Evolutionary conservation across 164 flowering plant genomes (phyloP), one percentile per base, ranked within the genome.

Genomic region (Aristolochia californica): DNA sequence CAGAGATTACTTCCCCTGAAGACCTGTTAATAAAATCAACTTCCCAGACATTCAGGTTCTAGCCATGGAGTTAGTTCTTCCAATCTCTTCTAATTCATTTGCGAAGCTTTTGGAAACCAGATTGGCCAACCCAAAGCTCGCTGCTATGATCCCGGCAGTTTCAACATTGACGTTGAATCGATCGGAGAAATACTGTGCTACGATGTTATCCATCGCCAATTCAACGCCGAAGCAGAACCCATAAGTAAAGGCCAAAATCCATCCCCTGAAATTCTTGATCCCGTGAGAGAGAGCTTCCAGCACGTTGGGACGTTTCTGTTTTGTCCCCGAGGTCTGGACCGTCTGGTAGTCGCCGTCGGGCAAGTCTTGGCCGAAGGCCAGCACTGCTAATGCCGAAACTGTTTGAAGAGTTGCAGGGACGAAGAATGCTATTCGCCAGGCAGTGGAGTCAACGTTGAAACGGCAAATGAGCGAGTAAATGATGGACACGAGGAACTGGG

Each of bases 171-270:
- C 73, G 64, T 84, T 49, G 62, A 86, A 90, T 48, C 82, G 70
- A 62, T 87, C 97, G 27, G 75, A 84, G 55, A 86, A 87, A 56
- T 89, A 89, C 70, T 83, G 83, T 5, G 95, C 90, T 13, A 89
- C 74, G n/a, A 89, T 80, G 74, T 89, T 89, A 67, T 87, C 95
- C 2, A 87, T 44, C 0, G 93, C 73, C 17, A 89, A 73, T 70
- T 89, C 97, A 2, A 89, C 93, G 10, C 97, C 97, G 43, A 87
- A 87, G 56, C 88, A 83, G 27, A 80, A 85, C 2, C 97, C 95
- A 57, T 89, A 89, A 20, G 84, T 77, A 71, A 87, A 55, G 7
- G 81, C 93, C 66, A 85, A 63, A 7, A 89, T 80, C 95, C 93
- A 89, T 2, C 83, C 93, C 64, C 97, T 74, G 63, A 87, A 90